Evolutionary conservation across 73 alveolate species (phyloP), one percentile per base, ranked within the genome.

Genomic region (Stentor coeruleus): DNA sequence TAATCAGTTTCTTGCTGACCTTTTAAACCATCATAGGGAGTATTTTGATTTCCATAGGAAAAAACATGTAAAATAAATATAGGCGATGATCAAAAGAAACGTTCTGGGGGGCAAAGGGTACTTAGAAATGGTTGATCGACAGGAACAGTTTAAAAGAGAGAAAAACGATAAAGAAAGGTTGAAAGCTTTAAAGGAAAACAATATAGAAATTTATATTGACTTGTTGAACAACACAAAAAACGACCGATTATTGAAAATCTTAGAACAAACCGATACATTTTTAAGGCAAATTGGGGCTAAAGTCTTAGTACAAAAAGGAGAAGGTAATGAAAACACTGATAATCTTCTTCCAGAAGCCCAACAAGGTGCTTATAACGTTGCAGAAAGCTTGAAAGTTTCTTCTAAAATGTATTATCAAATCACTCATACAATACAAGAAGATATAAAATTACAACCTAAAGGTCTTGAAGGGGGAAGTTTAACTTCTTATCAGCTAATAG

Each of bases 391-490:
- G 37, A 81, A 82, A 14, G 89, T 92, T 38, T 84, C 95, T 33
- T 85, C 94, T 30, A 94, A 90, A 80, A 90, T 95, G 81, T 97
- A 95, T 88, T 97, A 97, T 83, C 83, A 90, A 49, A 84, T 96
- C 59, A 97, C 99, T 35, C 99, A 97, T 87, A 87, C 96, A 30
- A 87, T 95, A 79, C 38, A 90, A 84, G 99, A 97, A 87, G 99
- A 94, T 38, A 88, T 97, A 6, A 88, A 88, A 39, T 76, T 77
- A 36, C 95, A 96, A 73, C 99, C 99, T 3, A 38, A 89, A 36
- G 93, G 93, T 95, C 42, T 96, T 26, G 94, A 92, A 89, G 96
- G 94, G 30, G 99, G 99, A 26, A 84, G 76, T 74, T 84, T 91
- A 57, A 93, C 91, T 84, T 74, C 93, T 37, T 95, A 95, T 86